Conservation (phyloP, 139 green algal genomes). For the Eudorina sp. region DNA sequence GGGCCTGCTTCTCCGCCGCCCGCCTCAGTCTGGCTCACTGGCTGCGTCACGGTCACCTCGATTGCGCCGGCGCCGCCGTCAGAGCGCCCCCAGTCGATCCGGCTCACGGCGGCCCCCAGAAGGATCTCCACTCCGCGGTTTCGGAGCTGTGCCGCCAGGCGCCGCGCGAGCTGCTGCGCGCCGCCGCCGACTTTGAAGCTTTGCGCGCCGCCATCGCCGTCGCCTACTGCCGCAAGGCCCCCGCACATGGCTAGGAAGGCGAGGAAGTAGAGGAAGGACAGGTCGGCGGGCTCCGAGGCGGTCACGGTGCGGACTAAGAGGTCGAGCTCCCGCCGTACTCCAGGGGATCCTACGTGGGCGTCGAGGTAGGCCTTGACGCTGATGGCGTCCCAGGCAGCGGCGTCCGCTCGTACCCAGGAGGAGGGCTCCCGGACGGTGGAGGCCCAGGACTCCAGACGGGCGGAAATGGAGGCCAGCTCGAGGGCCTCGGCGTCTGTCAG, state of each 20-base stretch:
- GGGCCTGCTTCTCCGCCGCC: no score
- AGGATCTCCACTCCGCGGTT: background rate
- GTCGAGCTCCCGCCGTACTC: constrained; percentile 1
- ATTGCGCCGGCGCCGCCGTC: background rate
- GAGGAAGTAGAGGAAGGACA: constrained; percentile 22
- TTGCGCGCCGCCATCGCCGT: constrained; percentile 23
- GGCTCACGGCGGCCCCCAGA: background rate
- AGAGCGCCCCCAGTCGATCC: background rate
- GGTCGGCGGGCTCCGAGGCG: background rate
- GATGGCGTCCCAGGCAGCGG: background rate
- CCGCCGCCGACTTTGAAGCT: background rate
- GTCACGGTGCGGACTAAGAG: constrained; percentile 6
- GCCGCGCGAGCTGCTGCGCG: background rate
- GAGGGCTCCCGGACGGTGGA: background rate
- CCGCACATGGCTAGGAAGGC: background rate
- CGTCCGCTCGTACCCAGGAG: background rate
- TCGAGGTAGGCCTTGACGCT: background rate
- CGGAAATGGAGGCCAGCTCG: background rate
- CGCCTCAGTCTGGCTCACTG: no score
- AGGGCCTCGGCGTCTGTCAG: background rate
- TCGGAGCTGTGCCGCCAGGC: background rate
- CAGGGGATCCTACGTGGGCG: no score
- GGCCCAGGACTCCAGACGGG: background rate
- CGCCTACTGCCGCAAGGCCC: background rate
- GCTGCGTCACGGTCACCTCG: background rate